phyloP scores from a whole-genome alignment of 371 early-diverging fungal species.

The Paramicrosporidium saccamoebae region DNA sequence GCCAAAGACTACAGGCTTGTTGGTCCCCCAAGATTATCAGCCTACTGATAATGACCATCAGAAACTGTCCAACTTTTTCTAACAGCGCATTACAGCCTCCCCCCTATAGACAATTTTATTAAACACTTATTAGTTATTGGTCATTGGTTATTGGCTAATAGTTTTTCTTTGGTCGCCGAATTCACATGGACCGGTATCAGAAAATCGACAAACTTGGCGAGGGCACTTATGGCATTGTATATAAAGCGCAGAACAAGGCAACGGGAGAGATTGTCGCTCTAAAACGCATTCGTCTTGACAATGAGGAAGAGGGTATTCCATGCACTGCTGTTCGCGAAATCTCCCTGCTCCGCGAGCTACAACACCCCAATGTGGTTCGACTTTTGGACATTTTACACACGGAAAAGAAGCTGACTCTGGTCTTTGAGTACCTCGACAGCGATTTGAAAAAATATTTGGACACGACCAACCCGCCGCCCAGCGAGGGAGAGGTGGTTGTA shows the following conservation, averaged over 20 bases:
- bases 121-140: too few species aligned
- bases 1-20: too few species aligned
- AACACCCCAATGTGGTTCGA: constrained; percentile 79
- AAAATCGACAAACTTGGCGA: constrained; percentile 74
- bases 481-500: too few species aligned
- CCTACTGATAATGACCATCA: too few species aligned
- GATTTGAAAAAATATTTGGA: constrained; percentile 75
- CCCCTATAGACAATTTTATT: too few species aligned
- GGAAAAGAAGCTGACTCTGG: constrained; percentile 62
- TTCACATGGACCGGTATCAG: constrained; percentile 9
- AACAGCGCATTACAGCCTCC: too few species aligned
- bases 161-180: too few species aligned
- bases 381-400: constrained; percentile 81
- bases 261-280: constrained; percentile 84
- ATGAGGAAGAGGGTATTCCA: constrained; percentile 87
- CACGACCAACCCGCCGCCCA: constrained; percentile 25
- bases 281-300: constrained; percentile 82
- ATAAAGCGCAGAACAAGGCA: constrained; percentile 73
- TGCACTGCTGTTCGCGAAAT: constrained; percentile 94
- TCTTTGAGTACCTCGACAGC: constrained; percentile 80
- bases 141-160: too few species aligned
- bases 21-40: too few species aligned
- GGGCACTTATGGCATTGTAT: constrained; percentile 85
- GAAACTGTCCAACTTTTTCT: too few species aligned
- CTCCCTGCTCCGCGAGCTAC: constrained; percentile 65